Conservation (phyloP, 306 rosid genomes). For the Vicia villosa region DNA sequence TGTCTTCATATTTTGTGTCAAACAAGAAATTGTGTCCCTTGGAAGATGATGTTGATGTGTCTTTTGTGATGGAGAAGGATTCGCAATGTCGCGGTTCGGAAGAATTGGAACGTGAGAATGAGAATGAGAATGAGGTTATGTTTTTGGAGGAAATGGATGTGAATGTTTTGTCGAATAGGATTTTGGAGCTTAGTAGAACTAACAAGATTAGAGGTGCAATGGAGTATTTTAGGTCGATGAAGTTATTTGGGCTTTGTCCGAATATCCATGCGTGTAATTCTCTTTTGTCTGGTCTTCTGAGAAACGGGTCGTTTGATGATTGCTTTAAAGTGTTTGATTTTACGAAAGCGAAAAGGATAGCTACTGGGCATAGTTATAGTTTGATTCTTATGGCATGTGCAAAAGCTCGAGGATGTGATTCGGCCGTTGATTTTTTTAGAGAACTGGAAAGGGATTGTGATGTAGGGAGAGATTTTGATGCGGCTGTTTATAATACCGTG, state of each 20-base stretch:
- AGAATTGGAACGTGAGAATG: conserved; percentile 33
- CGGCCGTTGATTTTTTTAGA: conserved; percentile 57
- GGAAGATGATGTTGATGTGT: conserved; percentile 44
- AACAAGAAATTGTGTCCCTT: conserved; percentile 51
- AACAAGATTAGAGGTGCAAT: conserved; percentile 76
- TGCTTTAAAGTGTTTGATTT: conserved; percentile 62
- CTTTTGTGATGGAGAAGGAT: conserved; percentile 39
- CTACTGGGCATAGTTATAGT: conserved; percentile 77
- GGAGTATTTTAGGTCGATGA: conserved; percentile 79
- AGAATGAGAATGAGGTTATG: conserved; percentile 42
- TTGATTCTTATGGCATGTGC: conserved; percentile 72
- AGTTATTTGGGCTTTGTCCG: conserved; percentile 66
- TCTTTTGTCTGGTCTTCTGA: conserved; percentile 69
- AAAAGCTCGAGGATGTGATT: conserved; percentile 50
- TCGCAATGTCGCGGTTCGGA: conserved; percentile 37
- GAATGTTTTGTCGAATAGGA: conserved; percentile 60
- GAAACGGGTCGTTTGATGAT: conserved; percentile 65
- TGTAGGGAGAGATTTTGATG: conserved; percentile 58
- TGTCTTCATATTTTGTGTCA: conserved; percentile 34
- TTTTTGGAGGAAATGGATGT: conserved; percentile 72
- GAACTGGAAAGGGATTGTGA: conserved; percentile 53
- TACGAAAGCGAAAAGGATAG: conserved; percentile 50
- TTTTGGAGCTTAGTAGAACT: conserved; percentile 78
- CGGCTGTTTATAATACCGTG: conserved; percentile 76
- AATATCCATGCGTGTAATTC: conserved; percentile 81